Evolutionary conservation across 2,329 filamentous ascomycete genomes (phyloP).

Genomic region (Ophiognomonia clavigignenti-juglandacearum): DNA sequence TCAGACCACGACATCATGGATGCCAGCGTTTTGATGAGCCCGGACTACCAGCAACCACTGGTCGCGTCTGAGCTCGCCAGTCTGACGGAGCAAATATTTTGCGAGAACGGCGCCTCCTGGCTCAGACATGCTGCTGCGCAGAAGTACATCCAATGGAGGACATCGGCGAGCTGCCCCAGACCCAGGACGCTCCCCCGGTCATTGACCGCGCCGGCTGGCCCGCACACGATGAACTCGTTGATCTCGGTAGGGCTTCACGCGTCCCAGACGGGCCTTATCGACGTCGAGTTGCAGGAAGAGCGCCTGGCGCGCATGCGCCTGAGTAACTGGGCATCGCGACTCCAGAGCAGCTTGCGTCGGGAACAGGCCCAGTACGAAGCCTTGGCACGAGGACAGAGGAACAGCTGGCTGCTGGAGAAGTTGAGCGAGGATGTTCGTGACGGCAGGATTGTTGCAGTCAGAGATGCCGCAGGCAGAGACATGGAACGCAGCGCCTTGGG

Average conservation of each 20-base stretch:
- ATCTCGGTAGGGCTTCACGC: slow-evolving; percentile 27
- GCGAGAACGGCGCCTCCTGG: slow-evolving; percentile 71
- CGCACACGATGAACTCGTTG: slow-evolving; percentile 4
- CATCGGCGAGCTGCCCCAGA: slow-evolving; percentile 24
- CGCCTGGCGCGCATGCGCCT: slow-evolving; percentile 52
- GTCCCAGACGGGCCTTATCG: slow-evolving; percentile 52
- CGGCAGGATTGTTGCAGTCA: slow-evolving; percentile 52
- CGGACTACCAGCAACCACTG: slow-evolving; percentile 81
- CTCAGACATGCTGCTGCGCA: slow-evolving; percentile 77
- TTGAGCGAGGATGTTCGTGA: slow-evolving; percentile 64
- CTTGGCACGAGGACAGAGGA: slow-evolving; percentile 57
- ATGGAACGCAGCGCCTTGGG: slow-evolving; percentile 7
- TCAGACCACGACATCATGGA: slow-evolving; percentile 82
- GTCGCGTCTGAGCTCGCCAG: slow-evolving; percentile 66
- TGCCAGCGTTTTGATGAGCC: slow-evolving; percentile 87
- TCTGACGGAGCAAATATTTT: slow-evolving; percentile 72
- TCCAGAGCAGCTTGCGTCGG: slow-evolving; percentile 70
- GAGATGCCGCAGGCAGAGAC: background rate
- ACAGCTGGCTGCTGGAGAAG: slow-evolving; percentile 63
- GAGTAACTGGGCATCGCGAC: slow-evolving; percentile 75
- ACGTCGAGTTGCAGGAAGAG: slow-evolving; percentile 34
- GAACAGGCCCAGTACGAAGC: slow-evolving; percentile 67
- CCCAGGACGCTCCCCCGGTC: slow-evolving; percentile 31
- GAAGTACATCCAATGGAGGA: slow-evolving; percentile 73
- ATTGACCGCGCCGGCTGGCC: slow-evolving; percentile 20